Conservation (phyloP, 345 rosid species). For the Corymbia maculata region DNA sequence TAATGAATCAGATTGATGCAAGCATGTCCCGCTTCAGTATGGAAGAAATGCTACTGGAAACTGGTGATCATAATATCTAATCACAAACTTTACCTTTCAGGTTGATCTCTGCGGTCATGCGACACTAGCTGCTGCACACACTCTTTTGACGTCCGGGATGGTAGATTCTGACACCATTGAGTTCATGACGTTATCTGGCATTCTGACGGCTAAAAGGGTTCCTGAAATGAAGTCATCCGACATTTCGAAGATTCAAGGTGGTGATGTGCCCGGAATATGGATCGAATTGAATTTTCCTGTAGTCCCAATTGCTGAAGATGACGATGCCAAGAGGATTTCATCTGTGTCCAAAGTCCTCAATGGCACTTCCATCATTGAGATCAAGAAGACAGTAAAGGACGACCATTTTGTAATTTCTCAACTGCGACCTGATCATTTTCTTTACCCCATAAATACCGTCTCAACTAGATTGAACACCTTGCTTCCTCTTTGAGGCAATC, state of each 20-base stretch:
- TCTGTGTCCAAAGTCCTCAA: conserved; percentile 37
- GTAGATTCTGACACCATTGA: conserved; percentile 44
- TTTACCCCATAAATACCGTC: not conserved
- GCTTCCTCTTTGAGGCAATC: no score
- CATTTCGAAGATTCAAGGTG: conserved; percentile 8
- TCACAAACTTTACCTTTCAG: conserved; percentile 13
- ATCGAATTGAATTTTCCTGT: conserved; percentile 55
- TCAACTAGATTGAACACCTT: no score
- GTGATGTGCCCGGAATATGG: conserved; percentile 17
- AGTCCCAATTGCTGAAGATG: conserved; percentile 18
- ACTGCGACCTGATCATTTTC: not conserved
- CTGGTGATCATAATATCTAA: not conserved
- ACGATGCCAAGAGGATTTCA: conserved; percentile 11
- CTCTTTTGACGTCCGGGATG: conserved; percentile 40
- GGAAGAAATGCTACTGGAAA: not conserved
- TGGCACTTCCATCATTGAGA: conserved; percentile 38
- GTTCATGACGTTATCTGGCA: conserved; percentile 58
- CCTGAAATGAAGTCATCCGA: conserved; percentile 3
- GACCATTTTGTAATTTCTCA: conserved; percentile 39
- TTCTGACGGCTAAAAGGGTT: conserved; percentile 53
- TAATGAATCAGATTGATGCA: not conserved
- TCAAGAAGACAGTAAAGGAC: conserved; percentile 27
- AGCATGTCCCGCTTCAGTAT: no score
- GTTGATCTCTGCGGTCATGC: conserved; percentile 79
- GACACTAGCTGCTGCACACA: conserved; percentile 71